A percentile compares a stretch with the other conserved stretches of the same genome.
Evolutionary conservation across 495 filamentous ascomycete species (phyloP).

Genomic region (Penicillium canariense): DNA sequence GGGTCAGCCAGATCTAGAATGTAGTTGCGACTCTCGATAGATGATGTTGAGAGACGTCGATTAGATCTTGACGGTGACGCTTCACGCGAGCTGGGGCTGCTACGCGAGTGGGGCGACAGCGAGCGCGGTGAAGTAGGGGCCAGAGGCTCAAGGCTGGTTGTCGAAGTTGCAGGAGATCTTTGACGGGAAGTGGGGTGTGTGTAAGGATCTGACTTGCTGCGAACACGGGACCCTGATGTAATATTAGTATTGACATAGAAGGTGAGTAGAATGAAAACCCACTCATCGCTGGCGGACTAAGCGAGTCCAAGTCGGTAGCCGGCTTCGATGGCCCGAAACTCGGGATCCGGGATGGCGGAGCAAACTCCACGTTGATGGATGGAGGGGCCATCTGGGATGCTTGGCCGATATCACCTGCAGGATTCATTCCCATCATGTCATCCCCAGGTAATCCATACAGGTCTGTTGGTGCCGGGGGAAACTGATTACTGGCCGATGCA

Average conservation of each 20-base stretch:
- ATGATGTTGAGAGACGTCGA: slow-evolving; percentile 84
- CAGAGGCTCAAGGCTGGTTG: slow-evolving; percentile 45
- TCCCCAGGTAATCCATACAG: slow-evolving; percentile 52
- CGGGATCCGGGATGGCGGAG: slow-evolving; percentile 72
- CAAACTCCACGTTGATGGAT: slow-evolving; percentile 91
- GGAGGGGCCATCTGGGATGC: slow-evolving; percentile 77
- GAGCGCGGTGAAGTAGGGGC: slow-evolving; percentile 55
- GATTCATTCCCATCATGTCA: slow-evolving; percentile 27
- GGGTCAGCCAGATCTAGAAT: slow-evolving; percentile 90
- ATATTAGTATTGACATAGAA: slow-evolving; percentile 16
- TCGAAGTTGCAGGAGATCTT: slow-evolving; percentile 43
- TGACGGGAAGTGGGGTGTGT: slow-evolving; percentile 43
- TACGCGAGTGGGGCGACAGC: slow-evolving; percentile 59
- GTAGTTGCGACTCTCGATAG: slow-evolving; percentile 83
- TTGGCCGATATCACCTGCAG: slow-evolving; percentile 59
- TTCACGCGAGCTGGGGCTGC: slow-evolving; percentile 50
- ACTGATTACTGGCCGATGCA: slow-evolving; percentile 50
- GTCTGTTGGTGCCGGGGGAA: slow-evolving; percentile 49
- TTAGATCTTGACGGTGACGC: slow-evolving; percentile 59
- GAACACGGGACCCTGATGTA: slow-evolving; percentile 53
- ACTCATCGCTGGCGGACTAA: slow-evolving; percentile 87
- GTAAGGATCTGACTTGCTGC: slow-evolving; percentile 75
- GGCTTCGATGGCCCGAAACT: slow-evolving; percentile 70
- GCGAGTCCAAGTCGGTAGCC: slow-evolving; percentile 63
- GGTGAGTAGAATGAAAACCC: slow-evolving; percentile 31